Base-by-base conservation (phyloP, 2,329 filamentous ascomycete species). In the Diaporthe australafricana region DNA sequence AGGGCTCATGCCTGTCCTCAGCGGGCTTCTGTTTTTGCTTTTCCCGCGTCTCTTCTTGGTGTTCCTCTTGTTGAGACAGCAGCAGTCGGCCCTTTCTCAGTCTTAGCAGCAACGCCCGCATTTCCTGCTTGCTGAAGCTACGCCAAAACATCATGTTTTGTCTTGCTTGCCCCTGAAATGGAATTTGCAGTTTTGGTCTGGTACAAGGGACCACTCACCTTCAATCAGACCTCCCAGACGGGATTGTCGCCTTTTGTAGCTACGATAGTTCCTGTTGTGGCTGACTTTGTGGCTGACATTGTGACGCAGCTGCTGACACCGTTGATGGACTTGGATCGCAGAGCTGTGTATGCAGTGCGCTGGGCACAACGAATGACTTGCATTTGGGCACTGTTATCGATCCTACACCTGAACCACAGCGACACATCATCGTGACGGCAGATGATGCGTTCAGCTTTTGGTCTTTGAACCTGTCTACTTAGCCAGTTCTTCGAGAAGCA, bases 221-320 rank as follows among this genome's bases (percentile, higher is more conserved):
- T n/a, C 30, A 35, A 12, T 16, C 20, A 9, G 3, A 42, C 27
- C 42, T 7, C 22, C 30, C 8, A 48, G 60, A 6, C 2, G 7
- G 42, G 20, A 25, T 27, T 3, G 42, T 20, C 25, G 27, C 20
- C 7, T 48, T 35, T 63, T 35, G 35, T 35, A 48, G 14, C 12
- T 35, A 7, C 12, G 35, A 50, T 16, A 5, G n/a, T 40, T 25
- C 20, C 53, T 4, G 32, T 25, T n/a, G 35, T 57, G 53, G 53
- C 53, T 57, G 53, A 57, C 53, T 35, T 12, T 40, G n/a, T 40
- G 53, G 57, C 57, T 62, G 57, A 62, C 57, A 47, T 22, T 5
- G 42, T 47, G 38, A 45, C 57, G 27, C 57, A 25, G 20, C 25
- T 14, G 57, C 42, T 47, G 57, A 63, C 57, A 22, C 27, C 42